A percentile compares a stretch with the other conserved stretches of the same genome.
phyloP scores from a whole-genome alignment of 495 filamentous ascomycete genomes.

The Aspergillus sparsus region DNA sequence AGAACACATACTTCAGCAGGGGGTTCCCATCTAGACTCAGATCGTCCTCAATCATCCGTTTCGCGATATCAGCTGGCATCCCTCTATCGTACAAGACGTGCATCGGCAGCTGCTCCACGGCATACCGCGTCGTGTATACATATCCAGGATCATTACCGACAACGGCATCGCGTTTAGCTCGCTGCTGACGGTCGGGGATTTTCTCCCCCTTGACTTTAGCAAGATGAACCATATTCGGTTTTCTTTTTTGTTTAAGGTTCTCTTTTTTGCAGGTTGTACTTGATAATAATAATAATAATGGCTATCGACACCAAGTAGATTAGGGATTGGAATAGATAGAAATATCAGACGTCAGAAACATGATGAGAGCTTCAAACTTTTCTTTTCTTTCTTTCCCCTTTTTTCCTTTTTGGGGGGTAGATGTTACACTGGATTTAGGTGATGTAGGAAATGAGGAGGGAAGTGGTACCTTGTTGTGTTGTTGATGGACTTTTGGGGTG shows the following conservation, averaged over 20 bases:
- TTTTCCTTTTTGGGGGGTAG: too few relatives aligned
- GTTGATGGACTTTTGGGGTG: too few relatives aligned
- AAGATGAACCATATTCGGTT: slow-evolving; percentile 22
- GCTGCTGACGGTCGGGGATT: slow-evolving; percentile 8
- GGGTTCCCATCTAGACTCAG: slow-evolving; percentile 84
- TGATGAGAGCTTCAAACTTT: too few relatives aligned
- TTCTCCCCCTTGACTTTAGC: slow-evolving; percentile 20
- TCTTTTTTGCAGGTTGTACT: too few relatives aligned
- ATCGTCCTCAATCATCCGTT: slow-evolving; percentile 86
- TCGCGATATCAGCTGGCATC: slow-evolving; percentile 78
- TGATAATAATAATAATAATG: too few relatives aligned
- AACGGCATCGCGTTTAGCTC: slow-evolving; percentile 10
- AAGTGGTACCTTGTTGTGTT: too few relatives aligned
- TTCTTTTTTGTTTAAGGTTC: neutral
- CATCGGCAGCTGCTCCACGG: slow-evolving; percentile 69
- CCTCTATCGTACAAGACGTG: slow-evolving; percentile 76
- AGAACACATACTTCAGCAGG: slow-evolving; percentile 64
- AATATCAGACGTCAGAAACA: too few relatives aligned
- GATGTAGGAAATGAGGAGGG: too few relatives aligned
- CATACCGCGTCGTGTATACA: slow-evolving; percentile 76
- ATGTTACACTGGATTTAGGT: too few relatives aligned
- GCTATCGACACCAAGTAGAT: too few relatives aligned
- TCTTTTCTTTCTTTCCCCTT: too few relatives aligned
- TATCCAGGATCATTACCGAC: slow-evolving; percentile 48
- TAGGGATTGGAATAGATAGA: too few relatives aligned